Conservation (phyloP, 805 yeast species). For the Pichia nanzhaoensis region DNA sequence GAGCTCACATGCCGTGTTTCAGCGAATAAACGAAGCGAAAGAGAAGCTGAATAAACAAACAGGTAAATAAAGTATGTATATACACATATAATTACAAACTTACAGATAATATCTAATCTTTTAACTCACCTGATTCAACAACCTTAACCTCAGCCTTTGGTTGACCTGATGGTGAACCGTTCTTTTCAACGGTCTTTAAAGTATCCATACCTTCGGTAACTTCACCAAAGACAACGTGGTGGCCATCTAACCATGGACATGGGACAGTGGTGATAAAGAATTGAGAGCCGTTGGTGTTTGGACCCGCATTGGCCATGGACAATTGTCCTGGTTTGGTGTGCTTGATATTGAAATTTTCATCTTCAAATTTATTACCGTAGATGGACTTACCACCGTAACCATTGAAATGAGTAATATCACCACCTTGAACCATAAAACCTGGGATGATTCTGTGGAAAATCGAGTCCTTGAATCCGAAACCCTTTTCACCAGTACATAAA, state of each 20-base stretch:
- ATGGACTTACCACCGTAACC: slow-evolving; percentile 93
- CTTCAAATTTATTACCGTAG: slow-evolving; percentile 57
- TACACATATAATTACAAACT: too few species aligned
- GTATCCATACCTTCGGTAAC: slow-evolving; percentile 58
- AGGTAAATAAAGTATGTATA: neutral
- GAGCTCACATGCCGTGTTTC: slow-evolving; percentile 28
- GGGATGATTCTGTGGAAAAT: slow-evolving; percentile 97
- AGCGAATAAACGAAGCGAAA: slow-evolving; percentile 23
- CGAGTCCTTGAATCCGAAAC: slow-evolving; percentile 80
- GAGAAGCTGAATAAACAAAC: slow-evolving; percentile 8
- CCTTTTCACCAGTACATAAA: slow-evolving; percentile 87
- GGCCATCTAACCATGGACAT: slow-evolving; percentile 73
- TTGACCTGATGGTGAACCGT: slow-evolving; percentile 47
- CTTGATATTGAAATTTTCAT: slow-evolving; percentile 62
- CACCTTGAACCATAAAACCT: slow-evolving; percentile 95
- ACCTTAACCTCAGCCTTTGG: slow-evolving; percentile 46
- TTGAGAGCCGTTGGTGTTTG: slow-evolving; percentile 89
- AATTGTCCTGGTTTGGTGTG: slow-evolving; percentile 77
- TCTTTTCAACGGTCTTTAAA: slow-evolving; percentile 79
- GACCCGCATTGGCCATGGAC: slow-evolving; percentile 93
- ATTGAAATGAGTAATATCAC: slow-evolving; percentile 78
- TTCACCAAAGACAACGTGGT: slow-evolving; percentile 75
- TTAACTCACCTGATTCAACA: slow-evolving; percentile 53
- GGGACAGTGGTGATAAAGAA: slow-evolving; percentile 80
- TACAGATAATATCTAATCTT: slow-evolving; percentile 11